phyloP scores from a whole-genome alignment of 2,329 filamentous ascomycete species.

The Talaromyces sp. region DNA sequence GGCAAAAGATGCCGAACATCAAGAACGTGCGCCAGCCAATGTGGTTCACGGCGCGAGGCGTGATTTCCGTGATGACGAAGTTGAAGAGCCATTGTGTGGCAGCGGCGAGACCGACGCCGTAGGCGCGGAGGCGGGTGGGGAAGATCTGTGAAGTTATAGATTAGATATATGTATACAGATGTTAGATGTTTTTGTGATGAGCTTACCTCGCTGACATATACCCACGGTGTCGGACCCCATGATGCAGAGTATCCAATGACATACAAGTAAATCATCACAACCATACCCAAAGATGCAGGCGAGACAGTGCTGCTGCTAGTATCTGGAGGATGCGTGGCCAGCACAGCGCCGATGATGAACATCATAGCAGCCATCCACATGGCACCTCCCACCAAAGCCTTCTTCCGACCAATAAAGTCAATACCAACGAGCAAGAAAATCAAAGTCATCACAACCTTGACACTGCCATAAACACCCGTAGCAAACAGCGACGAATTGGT shows the following conservation, averaged over 20 bases:
- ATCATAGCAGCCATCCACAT: conserved; percentile 33
- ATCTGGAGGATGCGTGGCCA: conserved; percentile 29
- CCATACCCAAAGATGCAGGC: conserved; percentile 27
- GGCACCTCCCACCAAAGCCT: conserved; percentile 30
- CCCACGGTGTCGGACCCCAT: conserved; percentile 34
- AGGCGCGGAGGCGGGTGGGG: conserved; percentile 33
- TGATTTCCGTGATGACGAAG: conserved; percentile 39
- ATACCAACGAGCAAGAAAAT: conserved; percentile 34
- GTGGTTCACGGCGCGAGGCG: conserved; percentile 35
- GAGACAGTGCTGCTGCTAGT: conserved; percentile 22
- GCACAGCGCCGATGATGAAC: conserved; percentile 33
- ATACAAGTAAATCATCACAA: conserved; percentile 50
- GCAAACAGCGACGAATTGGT: conserved; percentile 32
- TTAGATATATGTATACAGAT: neutral
- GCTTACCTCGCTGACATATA: conserved; percentile 29
- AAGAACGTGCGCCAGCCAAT: conserved; percentile 37
- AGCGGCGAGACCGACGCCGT: conserved; percentile 33
- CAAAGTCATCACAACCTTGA: conserved; percentile 32
- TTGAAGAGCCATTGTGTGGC: conserved; percentile 37
- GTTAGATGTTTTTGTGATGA: neutral
- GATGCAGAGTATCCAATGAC: conserved; percentile 27
- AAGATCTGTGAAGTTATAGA: conserved; percentile 25
- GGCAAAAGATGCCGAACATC: conserved; percentile 35
- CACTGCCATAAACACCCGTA: conserved; percentile 34
- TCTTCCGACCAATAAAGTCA: conserved; percentile 33